phyloP scores from a whole-genome alignment of 2,329 filamentous ascomycete species.

The Cercospora sp. region DNA sequence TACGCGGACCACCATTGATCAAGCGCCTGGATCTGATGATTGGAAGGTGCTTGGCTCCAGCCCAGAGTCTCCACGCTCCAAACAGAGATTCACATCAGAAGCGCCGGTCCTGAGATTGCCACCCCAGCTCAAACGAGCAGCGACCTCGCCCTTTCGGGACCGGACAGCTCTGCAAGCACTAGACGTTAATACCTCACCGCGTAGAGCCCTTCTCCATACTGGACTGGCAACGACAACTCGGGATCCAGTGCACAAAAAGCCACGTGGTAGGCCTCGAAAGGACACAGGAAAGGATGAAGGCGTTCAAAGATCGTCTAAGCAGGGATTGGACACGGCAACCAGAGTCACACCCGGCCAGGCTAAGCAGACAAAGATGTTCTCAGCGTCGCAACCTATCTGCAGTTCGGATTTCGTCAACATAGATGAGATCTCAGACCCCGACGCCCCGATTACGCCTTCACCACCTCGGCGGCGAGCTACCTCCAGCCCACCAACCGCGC shows the following conservation, averaged over 20 bases:
- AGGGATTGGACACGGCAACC: neutral
- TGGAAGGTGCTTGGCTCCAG: slow-evolving; percentile 8
- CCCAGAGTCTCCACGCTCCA: neutral
- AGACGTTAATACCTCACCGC: slow-evolving; percentile 30
- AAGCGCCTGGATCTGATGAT: neutral
- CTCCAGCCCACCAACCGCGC: slow-evolving; percentile 27
- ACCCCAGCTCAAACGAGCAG: slow-evolving; percentile 12
- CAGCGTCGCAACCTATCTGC: slow-evolving; percentile 26
- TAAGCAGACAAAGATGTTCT: neutral
- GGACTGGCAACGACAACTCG: neutral
- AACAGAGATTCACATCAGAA: neutral
- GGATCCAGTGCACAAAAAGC: slow-evolving; percentile 9
- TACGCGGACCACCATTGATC: neutral
- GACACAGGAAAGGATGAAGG: neutral
- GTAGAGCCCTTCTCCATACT: slow-evolving; percentile 9
- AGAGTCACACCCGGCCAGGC: neutral
- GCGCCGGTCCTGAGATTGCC: neutral
- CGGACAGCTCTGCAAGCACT: slow-evolving; percentile 30
- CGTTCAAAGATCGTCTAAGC: slow-evolving; percentile 24
- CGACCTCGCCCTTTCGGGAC: slow-evolving; percentile 22
- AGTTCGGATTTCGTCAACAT: slow-evolving; percentile 30
- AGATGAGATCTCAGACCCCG: slow-evolving; percentile 39
- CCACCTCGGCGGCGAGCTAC: slow-evolving; percentile 35
- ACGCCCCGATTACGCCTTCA: slow-evolving; percentile 34
- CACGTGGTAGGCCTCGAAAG: slow-evolving; percentile 32